Base-by-base conservation (phyloP, 306 rosid species). In the Abrus pulchellus region DNA sequence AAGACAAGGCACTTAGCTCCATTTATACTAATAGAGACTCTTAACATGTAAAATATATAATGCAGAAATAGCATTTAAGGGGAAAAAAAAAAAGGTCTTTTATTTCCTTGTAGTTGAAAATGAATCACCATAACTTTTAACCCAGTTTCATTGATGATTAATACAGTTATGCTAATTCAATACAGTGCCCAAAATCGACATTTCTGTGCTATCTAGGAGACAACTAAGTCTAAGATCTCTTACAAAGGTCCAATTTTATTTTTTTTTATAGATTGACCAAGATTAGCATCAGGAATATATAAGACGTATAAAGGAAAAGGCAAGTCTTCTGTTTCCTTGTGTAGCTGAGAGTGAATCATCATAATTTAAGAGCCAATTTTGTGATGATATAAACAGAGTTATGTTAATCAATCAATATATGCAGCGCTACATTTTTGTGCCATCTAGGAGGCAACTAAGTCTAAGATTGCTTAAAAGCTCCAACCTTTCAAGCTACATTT, bases 401-500 rank as follows among this genome's bases (percentile, higher is more conserved):
- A 30, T 27, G 7, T n/a, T 34, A 32, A 50, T 48, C 34, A 20
- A 49, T 49, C 34, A 20, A 49, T 49, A 2, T 32, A 1, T 52
- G 2, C 32, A 41, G 9, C 10, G 48, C 48, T 13, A 32, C 63
- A 78, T 54, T 56, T 20, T 56, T 56, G 83, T 69, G 20, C 2
- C 76, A 44, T 13, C 71, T 43, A 2, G 34, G 3, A 30, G 38
- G 52, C 36, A 41, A 56, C 43, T 10, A 27, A 33, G 45, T 47
- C 72, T 36, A 59, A 6, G 44, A 47, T 33, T 10, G 50, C 72
- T 48, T 47, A 12, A 11, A 45, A 33, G 14, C 62, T 69, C 1
- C 70, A 44, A 60, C 57, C 32, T 78, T 55, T 36, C 41, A 53
- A 56, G 38, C 77, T 69, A 57, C n/a, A 44, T 32, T 10, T 33